Evolutionary conservation across 176 grass and related monocot genomes (phyloP).

Genomic region (Puya raimondii): DNA sequence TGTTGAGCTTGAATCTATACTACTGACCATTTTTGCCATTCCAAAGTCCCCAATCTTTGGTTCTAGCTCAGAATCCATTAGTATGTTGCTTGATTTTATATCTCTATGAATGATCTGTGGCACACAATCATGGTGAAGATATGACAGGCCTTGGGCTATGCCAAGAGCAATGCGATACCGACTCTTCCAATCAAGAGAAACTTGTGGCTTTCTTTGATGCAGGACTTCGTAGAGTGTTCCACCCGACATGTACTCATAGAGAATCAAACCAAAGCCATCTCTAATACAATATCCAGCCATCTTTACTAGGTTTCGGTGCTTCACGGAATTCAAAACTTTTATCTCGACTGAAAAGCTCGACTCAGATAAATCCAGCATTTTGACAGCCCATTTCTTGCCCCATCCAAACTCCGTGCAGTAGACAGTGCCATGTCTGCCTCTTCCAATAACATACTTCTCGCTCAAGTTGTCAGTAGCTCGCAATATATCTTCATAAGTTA

Average conservation of each 20-base stretch:
- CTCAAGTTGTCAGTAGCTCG: slow-evolving; percentile 40
- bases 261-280: slow-evolving; percentile 27
- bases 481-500: slow-evolving; percentile 42
- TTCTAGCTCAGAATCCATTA: slow-evolving; percentile 44
- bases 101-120: slow-evolving; percentile 38
- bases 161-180: slow-evolving; percentile 34
- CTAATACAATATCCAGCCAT: slow-evolving; percentile 65
- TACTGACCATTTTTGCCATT: slow-evolving; percentile 34
- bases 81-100: slow-evolving; percentile 23
- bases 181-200: slow-evolving; percentile 25
- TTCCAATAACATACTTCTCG: slow-evolving; percentile 52
- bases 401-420: slow-evolving; percentile 25
- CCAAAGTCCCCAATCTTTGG: slow-evolving; percentile 58
- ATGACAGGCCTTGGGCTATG: slow-evolving; percentile 36
- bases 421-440: slow-evolving; percentile 42
- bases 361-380: slow-evolving; percentile 33
- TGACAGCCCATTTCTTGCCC: slow-evolving; percentile 45
- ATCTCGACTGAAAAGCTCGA: slow-evolving; percentile 43
- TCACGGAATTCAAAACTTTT: slow-evolving; percentile 42
- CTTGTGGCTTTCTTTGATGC: slow-evolving; percentile 28
- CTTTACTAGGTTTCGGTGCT: slow-evolving; percentile 44
- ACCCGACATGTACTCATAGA: slow-evolving; percentile 39
- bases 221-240: slow-evolving; percentile 36
- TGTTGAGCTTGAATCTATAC: slow-evolving; percentile 22
- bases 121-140: slow-evolving; percentile 61